phyloP scores from a whole-genome alignment of 2,329 filamentous ascomycete species.

The Arthroderma uncinatum region DNA sequence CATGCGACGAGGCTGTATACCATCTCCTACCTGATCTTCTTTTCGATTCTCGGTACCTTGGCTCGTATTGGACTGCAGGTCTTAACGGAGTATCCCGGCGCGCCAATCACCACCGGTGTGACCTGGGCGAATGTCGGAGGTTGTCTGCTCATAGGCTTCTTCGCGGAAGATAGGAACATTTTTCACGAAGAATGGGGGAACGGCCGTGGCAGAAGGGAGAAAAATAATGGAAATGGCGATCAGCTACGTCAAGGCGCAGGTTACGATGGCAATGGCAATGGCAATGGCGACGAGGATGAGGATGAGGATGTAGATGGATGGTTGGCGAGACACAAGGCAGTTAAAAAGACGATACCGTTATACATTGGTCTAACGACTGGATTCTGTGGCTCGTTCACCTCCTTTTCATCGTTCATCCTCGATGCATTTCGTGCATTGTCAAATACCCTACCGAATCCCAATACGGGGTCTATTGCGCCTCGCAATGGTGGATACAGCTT shows the following conservation, averaged over 20 bases:
- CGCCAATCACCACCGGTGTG: conserved; percentile 61
- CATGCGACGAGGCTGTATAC: conserved; percentile 55
- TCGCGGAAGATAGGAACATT: conserved; percentile 64
- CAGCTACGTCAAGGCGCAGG: background rate
- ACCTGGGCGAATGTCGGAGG: conserved; percentile 85
- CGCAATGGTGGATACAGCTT: conserved; percentile 70
- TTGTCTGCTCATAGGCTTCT: conserved; percentile 72
- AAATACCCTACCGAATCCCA: conserved; percentile 54
- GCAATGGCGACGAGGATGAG: background rate
- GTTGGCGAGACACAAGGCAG: conserved; percentile 46
- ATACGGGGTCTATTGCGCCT: conserved; percentile 36
- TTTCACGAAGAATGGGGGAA: conserved; percentile 58
- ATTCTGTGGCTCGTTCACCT: conserved; percentile 82
- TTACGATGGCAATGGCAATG: background rate
- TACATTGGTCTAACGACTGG: conserved; percentile 80
- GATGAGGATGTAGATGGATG: conserved; percentile 27
- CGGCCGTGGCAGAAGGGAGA: background rate
- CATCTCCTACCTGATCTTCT: conserved; percentile 71
- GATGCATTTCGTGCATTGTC: conserved; percentile 70
- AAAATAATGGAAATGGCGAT: background rate
- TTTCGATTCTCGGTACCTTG: conserved; percentile 73
- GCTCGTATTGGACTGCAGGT: conserved; percentile 70
- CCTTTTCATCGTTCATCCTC: conserved; percentile 74
- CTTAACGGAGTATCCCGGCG: conserved; percentile 66
- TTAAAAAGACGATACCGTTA: conserved; percentile 77